Percentiles rank a stretch among this genome's conserved stretches.
These are phyloP conservation scores for Tieghemostelium lacteum DNA, from an alignment of 78 protist species.

Conservation along the genomic window DNA sequence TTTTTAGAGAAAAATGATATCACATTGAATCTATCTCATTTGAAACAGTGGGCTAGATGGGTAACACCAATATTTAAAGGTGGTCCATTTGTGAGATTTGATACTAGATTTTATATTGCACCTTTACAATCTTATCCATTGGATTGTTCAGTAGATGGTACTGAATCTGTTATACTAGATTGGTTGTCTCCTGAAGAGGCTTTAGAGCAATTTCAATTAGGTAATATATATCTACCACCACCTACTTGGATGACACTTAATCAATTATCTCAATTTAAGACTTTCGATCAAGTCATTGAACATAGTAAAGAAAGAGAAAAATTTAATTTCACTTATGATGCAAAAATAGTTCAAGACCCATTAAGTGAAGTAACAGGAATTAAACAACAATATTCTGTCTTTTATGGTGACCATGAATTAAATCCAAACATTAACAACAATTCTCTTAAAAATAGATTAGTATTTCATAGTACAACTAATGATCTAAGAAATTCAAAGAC, in stretches of 20 bases:
- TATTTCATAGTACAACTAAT: background rate
- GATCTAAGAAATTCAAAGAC: background rate
- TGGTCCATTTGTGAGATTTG: conserved; percentile 20
- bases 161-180: conserved; percentile 39
- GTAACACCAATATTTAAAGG: conserved; percentile 27
- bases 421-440: background rate
- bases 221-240: conserved; percentile 50
- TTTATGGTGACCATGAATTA: background rate
- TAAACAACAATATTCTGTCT: background rate
- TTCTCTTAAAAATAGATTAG: conserved; percentile 6
- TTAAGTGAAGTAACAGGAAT: background rate
- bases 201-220: conserved; percentile 16
- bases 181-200: conserved; percentile 75
- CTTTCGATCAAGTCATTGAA: conserved; percentile 5
- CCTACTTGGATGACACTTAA: conserved; percentile 56
- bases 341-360: conserved; percentile 5
- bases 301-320: background rate
- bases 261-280: conserved; percentile 40
- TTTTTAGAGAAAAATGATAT: background rate
- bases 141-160: conserved; percentile 10
- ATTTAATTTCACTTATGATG: background rate
- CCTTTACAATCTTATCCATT: conserved; percentile 30
- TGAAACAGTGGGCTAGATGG: conserved; percentile 69
- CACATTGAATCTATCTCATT: background rate
- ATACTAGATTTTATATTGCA: conserved; percentile 40